Evolutionary conservation across 116 monocot species (phyloP), one percentile per base, ranked within the genome.

Genomic region (Dioscorea cayenensis): DNA sequence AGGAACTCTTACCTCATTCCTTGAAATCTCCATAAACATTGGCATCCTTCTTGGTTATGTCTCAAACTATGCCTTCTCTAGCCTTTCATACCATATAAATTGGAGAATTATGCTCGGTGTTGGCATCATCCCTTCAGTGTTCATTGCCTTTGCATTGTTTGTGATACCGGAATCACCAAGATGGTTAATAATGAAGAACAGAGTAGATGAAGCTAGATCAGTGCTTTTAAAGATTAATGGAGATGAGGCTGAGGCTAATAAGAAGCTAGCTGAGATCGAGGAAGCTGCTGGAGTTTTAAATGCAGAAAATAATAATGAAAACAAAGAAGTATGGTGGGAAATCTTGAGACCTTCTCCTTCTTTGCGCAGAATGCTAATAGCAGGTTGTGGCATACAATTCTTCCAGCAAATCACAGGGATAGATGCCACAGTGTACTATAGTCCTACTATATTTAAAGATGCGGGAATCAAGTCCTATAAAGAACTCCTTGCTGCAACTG

Each of bases 21-120:
- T 93, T 10, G 97, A 97, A 76, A 90, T 97, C 69, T 97, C 88
- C 71, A 89, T 97, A 73, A 97, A 93, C 63, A 9, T 93, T 0
- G 97, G 97, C 14, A 97, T 97, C 61, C 86, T 97, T 63, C 83
- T 97, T 32, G 97, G 97, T 23, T 97, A 97, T 72, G 68, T 97
- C 51, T 97, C 97, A n/a, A 97, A 97, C 52, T 93, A 86, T 51
- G 77, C 69, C 23, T 97, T 97, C 72, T 84, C 93, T 4, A 90
- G 88, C 16, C 80, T 93, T 65, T 80, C 97, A 9, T 76, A 71
- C 21, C 88, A 93, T 70, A 76, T 90, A 60, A 89, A 76, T 60
- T 97, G 97, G 97, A 83, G 97, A 27, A 66, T 97, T 38, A 97
- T 97, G 97, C 90, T 97, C 32, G 97, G 88, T 51, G 85, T 89